Conservation (phyloP, 2,329 filamentous ascomycete species). For the Biscogniauxia mediterranea region DNA sequence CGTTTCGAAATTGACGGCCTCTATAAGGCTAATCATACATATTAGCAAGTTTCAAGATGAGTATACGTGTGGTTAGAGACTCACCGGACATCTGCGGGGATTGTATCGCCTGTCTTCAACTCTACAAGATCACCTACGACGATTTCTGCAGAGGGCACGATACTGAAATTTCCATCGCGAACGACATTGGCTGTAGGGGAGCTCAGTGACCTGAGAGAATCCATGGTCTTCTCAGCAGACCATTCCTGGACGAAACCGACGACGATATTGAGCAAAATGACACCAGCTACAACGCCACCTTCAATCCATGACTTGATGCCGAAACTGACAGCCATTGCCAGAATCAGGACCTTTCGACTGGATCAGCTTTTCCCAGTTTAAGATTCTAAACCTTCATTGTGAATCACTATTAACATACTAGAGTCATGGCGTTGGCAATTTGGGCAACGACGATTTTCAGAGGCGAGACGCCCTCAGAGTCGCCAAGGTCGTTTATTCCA, state of each 20-base stretch:
- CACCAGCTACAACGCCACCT: conserved; percentile 51
- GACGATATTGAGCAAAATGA: conserved; percentile 52
- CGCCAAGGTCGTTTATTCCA: conserved; percentile 59
- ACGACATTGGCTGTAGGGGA: conserved; percentile 51
- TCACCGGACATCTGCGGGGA: conserved; percentile 41
- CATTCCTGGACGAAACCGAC: conserved; percentile 56
- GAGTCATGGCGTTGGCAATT: conserved; percentile 64
- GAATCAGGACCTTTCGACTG: conserved; percentile 40
- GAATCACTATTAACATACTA: conserved; percentile 41
- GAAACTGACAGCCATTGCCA: conserved; percentile 52
- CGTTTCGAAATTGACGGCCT: conserved; percentile 55
- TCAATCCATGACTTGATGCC: conserved; percentile 54
- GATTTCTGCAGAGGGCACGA: conserved; percentile 52
- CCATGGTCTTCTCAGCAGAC: conserved; percentile 55
- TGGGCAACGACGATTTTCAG: conserved; percentile 60
- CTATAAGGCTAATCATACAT: conserved; percentile 36
- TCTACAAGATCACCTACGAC: conserved; percentile 59
- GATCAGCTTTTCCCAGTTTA: background rate
- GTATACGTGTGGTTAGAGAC: background rate
- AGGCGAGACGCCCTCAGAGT: conserved; percentile 53
- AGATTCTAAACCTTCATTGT: background rate
- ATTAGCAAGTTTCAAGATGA: conserved; percentile 1
- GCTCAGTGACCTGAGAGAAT: conserved; percentile 48
- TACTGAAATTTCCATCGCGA: conserved; percentile 48
- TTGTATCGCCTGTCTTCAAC: conserved; percentile 47